These are phyloP conservation scores for Marchantia polymorpha DNA, from an alignment of 225 moss, liverwort and hornwort species.

Conservation along the genomic window DNA sequence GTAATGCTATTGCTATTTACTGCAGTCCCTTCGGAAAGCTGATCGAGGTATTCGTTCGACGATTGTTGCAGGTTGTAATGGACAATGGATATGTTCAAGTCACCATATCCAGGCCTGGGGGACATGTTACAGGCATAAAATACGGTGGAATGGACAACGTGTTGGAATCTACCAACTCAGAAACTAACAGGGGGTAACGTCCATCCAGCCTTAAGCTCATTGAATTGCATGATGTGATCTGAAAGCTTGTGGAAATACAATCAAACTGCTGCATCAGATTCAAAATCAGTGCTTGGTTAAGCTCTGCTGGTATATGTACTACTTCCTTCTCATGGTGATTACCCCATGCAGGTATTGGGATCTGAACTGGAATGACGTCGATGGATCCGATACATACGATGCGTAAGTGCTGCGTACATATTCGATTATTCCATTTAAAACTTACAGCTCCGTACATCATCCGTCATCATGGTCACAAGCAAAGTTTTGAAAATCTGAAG, in stretches of 20 bases:
- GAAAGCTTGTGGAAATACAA: too few relatives aligned
- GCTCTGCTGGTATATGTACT: background rate
- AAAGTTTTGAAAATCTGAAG: too few relatives aligned
- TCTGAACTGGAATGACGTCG: slow-evolving; percentile 55
- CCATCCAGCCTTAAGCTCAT: background rate
- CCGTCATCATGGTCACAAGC: background rate
- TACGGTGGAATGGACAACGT: background rate
- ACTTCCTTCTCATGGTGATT: background rate
- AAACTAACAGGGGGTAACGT: background rate
- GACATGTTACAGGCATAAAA: background rate
- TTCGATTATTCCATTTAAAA: background rate
- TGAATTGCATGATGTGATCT: background rate
- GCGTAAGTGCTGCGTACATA: background rate
- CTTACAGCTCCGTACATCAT: background rate
- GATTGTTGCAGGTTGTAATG: background rate
- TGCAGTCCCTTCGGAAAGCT: too few relatives aligned
- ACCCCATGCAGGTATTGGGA: slow-evolving; percentile 59
- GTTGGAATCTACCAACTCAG: background rate
- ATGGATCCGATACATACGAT: background rate
- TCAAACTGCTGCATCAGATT: too few relatives aligned
- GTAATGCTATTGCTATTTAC: too few relatives aligned
- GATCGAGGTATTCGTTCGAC: too few relatives aligned
- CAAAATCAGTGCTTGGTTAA: background rate
- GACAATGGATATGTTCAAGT: background rate
- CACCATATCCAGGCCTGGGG: background rate